These are phyloP conservation scores for Penicillium sp. DNA, from an alignment of 2,329 filamentous ascomycete species.

Conservation along the genomic window DNA sequence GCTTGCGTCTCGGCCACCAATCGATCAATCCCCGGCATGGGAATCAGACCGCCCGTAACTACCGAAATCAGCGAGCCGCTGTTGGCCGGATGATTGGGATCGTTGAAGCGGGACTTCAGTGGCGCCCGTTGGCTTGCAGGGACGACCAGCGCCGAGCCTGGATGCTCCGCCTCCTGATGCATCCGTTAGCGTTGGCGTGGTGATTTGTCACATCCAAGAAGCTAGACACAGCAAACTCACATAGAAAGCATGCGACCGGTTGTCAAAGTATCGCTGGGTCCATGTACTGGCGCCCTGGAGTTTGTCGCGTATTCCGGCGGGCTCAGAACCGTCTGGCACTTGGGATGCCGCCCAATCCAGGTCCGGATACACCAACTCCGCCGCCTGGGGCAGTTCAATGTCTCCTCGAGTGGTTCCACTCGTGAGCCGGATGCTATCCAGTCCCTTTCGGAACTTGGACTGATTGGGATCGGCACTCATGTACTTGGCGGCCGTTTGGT, in stretches of 20 bases:
- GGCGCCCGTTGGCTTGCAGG: neutral
- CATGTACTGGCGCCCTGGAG: neutral
- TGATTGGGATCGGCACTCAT: slow-evolving; percentile 1
- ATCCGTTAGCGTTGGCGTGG: neutral
- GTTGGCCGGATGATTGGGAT: neutral
- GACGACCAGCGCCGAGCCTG: neutral
- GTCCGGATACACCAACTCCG: slow-evolving; percentile 4
- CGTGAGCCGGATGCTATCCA: slow-evolving; percentile 2
- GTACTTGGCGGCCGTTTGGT: slow-evolving; percentile 1
- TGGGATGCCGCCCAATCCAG: slow-evolving; percentile 1
- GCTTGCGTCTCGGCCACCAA: neutral
- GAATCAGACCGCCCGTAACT: neutral
- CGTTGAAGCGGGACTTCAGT: neutral
- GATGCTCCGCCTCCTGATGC: neutral
- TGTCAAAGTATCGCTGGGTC: neutral
- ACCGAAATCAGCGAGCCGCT: neutral
- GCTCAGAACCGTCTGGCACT: neutral
- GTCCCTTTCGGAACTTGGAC: slow-evolving; percentile 1
- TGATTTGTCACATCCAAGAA: too few species aligned
- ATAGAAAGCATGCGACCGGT: neutral
- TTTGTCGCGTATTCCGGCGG: neutral
- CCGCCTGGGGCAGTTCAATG: slow-evolving; percentile 1
- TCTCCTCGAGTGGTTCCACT: slow-evolving; percentile 1
- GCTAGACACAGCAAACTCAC: neutral
- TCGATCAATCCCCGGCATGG: neutral